Evolutionary conservation across 306 rosid species (phyloP).

Genomic region (Vicia faba): DNA sequence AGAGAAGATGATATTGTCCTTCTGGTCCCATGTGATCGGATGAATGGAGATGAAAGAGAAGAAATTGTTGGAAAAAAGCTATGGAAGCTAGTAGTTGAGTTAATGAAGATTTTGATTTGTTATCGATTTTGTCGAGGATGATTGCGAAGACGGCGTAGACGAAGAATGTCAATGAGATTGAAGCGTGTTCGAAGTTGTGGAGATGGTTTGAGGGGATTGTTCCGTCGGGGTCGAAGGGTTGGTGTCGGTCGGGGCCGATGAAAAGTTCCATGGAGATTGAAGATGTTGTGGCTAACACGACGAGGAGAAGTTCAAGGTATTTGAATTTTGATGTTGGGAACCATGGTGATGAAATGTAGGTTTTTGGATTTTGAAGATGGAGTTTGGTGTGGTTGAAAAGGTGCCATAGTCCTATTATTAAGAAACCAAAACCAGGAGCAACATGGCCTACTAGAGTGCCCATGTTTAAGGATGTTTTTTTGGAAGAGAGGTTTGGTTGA

Average conservation of each 20-base stretch:
- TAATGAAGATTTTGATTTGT: constrained; percentile 32
- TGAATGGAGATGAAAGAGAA: constrained; percentile 77
- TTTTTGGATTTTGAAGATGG: constrained; percentile 43
- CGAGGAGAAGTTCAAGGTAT: constrained; percentile 62
- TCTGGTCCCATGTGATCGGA: constrained; percentile 81
- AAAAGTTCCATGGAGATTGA: constrained; percentile 83
- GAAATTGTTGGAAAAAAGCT: constrained; percentile 71
- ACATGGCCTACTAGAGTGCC: constrained; percentile 82
- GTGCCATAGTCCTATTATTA: constrained; percentile 81
- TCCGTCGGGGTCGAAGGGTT: constrained; percentile 67
- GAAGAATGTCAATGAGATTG: constrained; percentile 63
- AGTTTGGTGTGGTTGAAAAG: constrained; percentile 79
- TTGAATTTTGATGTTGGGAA: constrained; percentile 57
- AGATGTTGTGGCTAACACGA: constrained; percentile 49
- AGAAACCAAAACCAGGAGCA: constrained; percentile 77
- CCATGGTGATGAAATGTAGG: constrained; percentile 62
- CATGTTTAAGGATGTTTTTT: constrained; percentile 40
- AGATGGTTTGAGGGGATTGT: constrained; percentile 86
- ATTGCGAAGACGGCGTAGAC: constrained; percentile 56
- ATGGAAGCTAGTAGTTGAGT: constrained; percentile 60
- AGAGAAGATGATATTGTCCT: constrained; percentile 75
- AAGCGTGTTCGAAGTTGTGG: constrained; percentile 81
- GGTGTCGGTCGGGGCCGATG: constrained; percentile 67
- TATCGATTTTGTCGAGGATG: constrained; percentile 47
- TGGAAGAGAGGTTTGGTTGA: neutral